phyloP scores from a whole-genome alignment of 78 protist genomes.

The Creolimax fragrantissima region DNA sequence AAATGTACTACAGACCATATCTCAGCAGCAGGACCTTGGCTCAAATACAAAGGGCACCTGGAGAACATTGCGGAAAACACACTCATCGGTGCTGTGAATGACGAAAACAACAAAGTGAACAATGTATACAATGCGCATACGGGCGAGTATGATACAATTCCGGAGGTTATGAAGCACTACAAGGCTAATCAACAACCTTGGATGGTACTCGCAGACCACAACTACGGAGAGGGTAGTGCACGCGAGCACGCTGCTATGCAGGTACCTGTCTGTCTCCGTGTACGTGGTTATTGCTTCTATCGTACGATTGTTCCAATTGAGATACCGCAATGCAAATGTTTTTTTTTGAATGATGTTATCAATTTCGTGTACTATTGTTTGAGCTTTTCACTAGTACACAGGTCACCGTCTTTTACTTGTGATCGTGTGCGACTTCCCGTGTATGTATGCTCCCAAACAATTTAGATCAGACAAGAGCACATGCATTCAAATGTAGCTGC shows the following conservation, averaged over 20 bases:
- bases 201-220: slow-evolving; percentile 84
- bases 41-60: slow-evolving; percentile 85
- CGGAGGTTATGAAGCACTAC: slow-evolving; percentile 69
- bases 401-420: too few species aligned
- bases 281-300: too few species aligned
- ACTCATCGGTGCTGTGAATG: slow-evolving; percentile 74
- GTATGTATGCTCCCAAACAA: too few species aligned
- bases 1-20: slow-evolving; percentile 92
- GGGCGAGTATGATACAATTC: slow-evolving; percentile 45
- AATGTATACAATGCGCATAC: slow-evolving; percentile 65
- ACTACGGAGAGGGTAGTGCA: slow-evolving; percentile 86
- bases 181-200: slow-evolving; percentile 53
- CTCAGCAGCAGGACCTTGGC: slow-evolving; percentile 88
- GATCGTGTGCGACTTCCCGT: too few species aligned
- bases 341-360: background rate
- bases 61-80: slow-evolving; percentile 86
- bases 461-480: too few species aligned
- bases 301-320: too few species aligned
- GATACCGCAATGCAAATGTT: too few species aligned
- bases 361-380: background rate
- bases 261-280: slow-evolving; percentile 34
- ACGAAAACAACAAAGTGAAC: slow-evolving; percentile 71
- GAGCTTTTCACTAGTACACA: too few species aligned
- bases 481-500: too few species aligned
- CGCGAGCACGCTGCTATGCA: slow-evolving; percentile 92